phyloP scores from a whole-genome alignment of 208 protist species.

The Trypanosoma cruzi region DNA sequence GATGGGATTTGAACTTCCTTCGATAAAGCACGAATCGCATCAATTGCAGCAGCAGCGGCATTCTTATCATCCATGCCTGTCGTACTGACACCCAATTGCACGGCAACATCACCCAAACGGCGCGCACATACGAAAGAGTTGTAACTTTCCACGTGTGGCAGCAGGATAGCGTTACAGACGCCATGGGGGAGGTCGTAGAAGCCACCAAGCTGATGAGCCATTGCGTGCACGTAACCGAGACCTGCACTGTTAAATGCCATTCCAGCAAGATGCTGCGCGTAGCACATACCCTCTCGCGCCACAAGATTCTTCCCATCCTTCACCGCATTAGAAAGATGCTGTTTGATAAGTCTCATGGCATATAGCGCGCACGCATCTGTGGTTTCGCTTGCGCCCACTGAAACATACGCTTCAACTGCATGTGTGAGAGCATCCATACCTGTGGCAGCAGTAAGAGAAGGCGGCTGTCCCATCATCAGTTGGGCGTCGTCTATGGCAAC shows the following conservation, averaged over 20 bases:
- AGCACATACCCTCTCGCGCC: slow-evolving; percentile 84
- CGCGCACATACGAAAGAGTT: slow-evolving; percentile 57
- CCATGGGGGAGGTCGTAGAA: slow-evolving; percentile 89
- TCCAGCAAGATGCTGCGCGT: slow-evolving; percentile 83
- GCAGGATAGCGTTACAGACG: slow-evolving; percentile 88
- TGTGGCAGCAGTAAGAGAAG: slow-evolving; percentile 82
- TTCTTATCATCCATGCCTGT: slow-evolving; percentile 38
- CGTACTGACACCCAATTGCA: slow-evolving; percentile 47
- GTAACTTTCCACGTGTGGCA: slow-evolving; percentile 75
- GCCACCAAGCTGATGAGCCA: slow-evolving; percentile 88
- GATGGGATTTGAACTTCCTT: slow-evolving; percentile 54
- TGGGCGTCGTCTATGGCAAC: slow-evolving; percentile 82
- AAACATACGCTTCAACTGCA: slow-evolving; percentile 86
- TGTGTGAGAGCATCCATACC: slow-evolving; percentile 93
- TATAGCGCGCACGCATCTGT: slow-evolving; percentile 74
- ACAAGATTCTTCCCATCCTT: slow-evolving; percentile 44
- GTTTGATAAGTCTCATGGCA: slow-evolving; percentile 70
- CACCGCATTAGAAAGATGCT: slow-evolving; percentile 60
- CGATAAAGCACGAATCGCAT: slow-evolving; percentile 50
- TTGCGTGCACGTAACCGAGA: slow-evolving; percentile 88
- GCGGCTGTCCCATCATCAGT: slow-evolving; percentile 81
- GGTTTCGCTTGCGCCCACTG: slow-evolving; percentile 50
- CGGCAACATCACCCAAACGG: slow-evolving; percentile 61
- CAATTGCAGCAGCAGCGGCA: slow-evolving; percentile 57
- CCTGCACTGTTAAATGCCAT: slow-evolving; percentile 93